Base-by-base conservation (phyloP, 495 filamentous ascomycete genomes). In the Aspergillus diversus region DNA sequence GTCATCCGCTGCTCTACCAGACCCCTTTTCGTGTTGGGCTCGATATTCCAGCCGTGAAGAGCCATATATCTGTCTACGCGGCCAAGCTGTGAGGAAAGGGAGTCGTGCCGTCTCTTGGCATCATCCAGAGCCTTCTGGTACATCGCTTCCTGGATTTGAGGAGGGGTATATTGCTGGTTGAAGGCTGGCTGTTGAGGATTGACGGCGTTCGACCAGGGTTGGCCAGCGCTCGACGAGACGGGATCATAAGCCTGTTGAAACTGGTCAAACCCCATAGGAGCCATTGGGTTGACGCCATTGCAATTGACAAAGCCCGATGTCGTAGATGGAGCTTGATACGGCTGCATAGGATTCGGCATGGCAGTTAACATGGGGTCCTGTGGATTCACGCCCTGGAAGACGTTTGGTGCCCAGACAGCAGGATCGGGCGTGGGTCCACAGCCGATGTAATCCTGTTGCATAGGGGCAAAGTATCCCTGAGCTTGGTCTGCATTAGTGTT, bases 11-110 rank as follows among this genome's bases (percentile, higher is more conserved):
- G 73, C 13, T 74, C 71, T 49, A 79, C 72, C 12, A 78, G 55
- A 33, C 67, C 55, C 8, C 70, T 65, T 59, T 78, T 76, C 3
- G 71, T 68, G 11, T 66, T 52, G 13, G 70, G 60, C 11, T 69
- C 70, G 32, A 81, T 66, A 34, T 77, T 69, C 65, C 76, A 77
- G 8, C 69, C 67, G 56, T 77, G 69, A 31, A 81, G 57, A 8
- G 78, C 78, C 61, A 75, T 75, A 42, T 80, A 68, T 55, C 74
- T 71, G 48, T 81, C 77, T 12, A 81, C 63, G 13, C 65, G 71
- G 1, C 67, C 68, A 4, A 81, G 71, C 35, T 79, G 63, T 1
- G 63, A 55, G 11, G 71, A 71, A 47, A 80, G 65, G n/a, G 47
- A 52, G 7, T 69, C 68, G 50, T 72, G 66, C 33, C 67, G 66